Percentiles rank a stretch among this genome's conserved stretches.
Evolutionary conservation across 352 stramenopile genomes (phyloP).

Genomic region (Globisporangium splendens): DNA sequence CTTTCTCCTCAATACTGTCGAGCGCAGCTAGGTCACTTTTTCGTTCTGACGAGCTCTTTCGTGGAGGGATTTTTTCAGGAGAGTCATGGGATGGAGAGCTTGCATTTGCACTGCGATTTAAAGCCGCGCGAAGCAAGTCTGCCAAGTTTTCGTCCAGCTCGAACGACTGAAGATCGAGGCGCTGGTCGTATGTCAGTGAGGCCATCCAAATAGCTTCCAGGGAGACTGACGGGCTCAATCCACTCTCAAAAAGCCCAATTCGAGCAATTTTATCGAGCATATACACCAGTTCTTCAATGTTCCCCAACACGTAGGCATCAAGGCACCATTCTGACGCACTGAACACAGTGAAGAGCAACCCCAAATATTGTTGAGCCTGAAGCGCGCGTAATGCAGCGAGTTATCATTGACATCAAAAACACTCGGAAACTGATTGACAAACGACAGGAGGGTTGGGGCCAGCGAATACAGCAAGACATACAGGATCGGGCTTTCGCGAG

Average conservation of each 20-base stretch:
- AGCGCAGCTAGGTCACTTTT: slow-evolving; percentile 1
- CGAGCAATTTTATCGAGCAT: slow-evolving; percentile 39
- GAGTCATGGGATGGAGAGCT: background rate
- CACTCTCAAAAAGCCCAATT: slow-evolving; percentile 9
- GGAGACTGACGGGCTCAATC: background rate
- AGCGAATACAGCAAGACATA: slow-evolving; percentile 39
- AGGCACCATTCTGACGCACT: slow-evolving; percentile 34
- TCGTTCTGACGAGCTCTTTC: slow-evolving; percentile 6
- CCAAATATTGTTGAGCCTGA: slow-evolving; percentile 24
- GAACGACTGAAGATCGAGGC: slow-evolving; percentile 14
- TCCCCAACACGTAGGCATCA: slow-evolving; percentile 17
- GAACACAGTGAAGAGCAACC: slow-evolving; percentile 30
- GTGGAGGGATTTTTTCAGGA: background rate
- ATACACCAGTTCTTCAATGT: slow-evolving; percentile 47
- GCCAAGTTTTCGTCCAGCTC: slow-evolving; percentile 1
- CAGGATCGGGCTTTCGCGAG: slow-evolving; percentile 30
- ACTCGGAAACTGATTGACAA: slow-evolving; percentile 52
- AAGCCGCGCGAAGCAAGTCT: slow-evolving; percentile 8
- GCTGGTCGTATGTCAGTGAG: slow-evolving; percentile 7
- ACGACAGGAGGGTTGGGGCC: slow-evolving; percentile 42
- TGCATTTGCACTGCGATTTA: background rate
- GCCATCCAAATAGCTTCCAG: slow-evolving; percentile 12
- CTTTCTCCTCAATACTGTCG: slow-evolving; percentile 7
- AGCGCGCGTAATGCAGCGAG: slow-evolving; percentile 12
- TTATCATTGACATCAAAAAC: slow-evolving; percentile 33